Evolutionary conservation across 169 alveolate genomes (phyloP), one percentile per base, ranked within the genome.

Genomic region (Eimeria sp.): DNA sequence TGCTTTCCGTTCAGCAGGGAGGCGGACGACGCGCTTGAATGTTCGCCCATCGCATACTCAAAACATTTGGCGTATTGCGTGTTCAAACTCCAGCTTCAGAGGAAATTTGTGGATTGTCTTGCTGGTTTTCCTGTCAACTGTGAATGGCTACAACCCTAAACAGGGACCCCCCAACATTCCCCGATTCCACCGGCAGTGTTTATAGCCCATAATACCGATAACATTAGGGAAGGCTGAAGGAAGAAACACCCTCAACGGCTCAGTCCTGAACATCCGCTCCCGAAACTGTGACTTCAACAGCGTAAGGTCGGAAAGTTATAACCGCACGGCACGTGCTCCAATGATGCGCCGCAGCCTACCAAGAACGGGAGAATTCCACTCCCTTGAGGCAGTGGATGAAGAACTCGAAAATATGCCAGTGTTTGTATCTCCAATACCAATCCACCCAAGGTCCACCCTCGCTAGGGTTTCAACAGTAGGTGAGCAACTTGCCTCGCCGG

Each of bases 401-500:
- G 94, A 87, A 10, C 0, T 63, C 63, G 94, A 87, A 45, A 43
- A 87, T 87, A 72, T 87, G 43, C 94, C 94, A n/a, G 94, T 87
- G 45, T 87, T 87, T 43, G 94, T 87, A 30, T 87, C 94, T 3
- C 94, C 94, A 61, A 65, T 87, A 16, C 94, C 83, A 61, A 87
- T 87, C 80, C 94, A 87, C 67, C 94, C 94, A 3, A 30, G 70
- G 51, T 1, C 78, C 34, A 65, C 83, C 61, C 72, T 87, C 83
- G 65, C 94, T 47, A 43, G 94, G 70, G 57, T 87, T 61, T 87
- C 94, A 87, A 87, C 94, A 63, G 63, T 87, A 43, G 83, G 94
- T 65, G 94, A 65, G 57, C 65, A 65, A 27, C 45, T 87, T 43
- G 83, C 83, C 72, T 43, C 65, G 5, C 70, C 83, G 10, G 94